A percentile compares a stretch with the other conserved stretches of the same genome.
phyloP scores from a whole-genome alignment of 2,329 filamentous ascomycete genomes.

The Kalmusia sp. region DNA sequence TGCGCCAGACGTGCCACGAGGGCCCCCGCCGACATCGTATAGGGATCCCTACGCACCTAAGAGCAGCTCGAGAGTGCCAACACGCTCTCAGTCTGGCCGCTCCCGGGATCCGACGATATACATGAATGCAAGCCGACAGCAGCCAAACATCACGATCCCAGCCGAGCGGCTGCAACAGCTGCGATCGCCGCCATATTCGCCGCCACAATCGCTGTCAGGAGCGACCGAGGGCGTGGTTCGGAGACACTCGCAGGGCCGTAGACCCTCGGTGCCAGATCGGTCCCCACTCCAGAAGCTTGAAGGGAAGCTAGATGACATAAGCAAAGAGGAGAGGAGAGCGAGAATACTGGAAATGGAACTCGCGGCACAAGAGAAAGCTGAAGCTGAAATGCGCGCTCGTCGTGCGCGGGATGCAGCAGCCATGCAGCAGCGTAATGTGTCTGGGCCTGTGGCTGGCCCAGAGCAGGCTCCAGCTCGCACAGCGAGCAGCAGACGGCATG shows the following conservation, averaged over 20 bases:
- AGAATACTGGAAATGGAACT: constrained; percentile 83
- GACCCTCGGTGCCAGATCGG: constrained; percentile 75
- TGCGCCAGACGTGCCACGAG: constrained; percentile 68
- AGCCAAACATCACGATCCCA: constrained; percentile 41
- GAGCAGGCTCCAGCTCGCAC: constrained; percentile 22
- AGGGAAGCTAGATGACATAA: constrained; percentile 87
- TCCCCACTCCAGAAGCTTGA: constrained; percentile 95
- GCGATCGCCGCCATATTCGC: constrained; percentile 39
- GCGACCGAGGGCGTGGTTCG: constrained; percentile 26
- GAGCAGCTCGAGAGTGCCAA: constrained; percentile 27
- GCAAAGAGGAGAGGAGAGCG: constrained; percentile 92
- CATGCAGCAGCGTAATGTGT: constrained; percentile 37
- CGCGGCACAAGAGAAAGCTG: constrained; percentile 68
- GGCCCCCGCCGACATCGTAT: constrained; percentile 58
- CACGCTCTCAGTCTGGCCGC: constrained; percentile 34
- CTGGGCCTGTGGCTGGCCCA: constrained; percentile 30
- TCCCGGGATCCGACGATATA: constrained; percentile 43
- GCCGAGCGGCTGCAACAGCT: constrained; percentile 40
- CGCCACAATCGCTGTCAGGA: constrained; percentile 36
- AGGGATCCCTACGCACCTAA: constrained; percentile 47
- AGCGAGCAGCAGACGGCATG: constrained; percentile 36
- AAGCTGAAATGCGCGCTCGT: constrained; percentile 46
- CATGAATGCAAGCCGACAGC: constrained; percentile 42
- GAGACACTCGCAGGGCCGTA: constrained; percentile 29
- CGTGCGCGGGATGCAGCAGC: constrained; percentile 39